A percentile compares a stretch with the other conserved stretches of the same genome.
phyloP scores from a whole-genome alignment of 495 filamentous ascomycete species.

The Penicillium nucicola region DNA sequence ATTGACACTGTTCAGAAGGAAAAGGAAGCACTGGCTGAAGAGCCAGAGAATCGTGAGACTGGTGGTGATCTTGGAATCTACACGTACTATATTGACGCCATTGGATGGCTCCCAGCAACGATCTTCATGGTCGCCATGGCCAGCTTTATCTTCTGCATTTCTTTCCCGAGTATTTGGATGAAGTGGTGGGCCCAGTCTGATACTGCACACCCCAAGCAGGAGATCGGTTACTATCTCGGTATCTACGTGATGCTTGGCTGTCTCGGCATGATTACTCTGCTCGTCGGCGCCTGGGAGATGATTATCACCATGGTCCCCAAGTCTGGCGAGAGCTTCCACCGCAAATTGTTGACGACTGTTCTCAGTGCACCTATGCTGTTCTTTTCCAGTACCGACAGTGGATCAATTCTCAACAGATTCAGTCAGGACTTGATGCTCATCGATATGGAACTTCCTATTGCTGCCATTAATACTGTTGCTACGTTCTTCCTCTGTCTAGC shows the following conservation, averaged over 20 bases:
- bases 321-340: constrained; percentile 49
- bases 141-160: constrained; percentile 44
- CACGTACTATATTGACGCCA: constrained; percentile 53
- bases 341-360: constrained; percentile 46
- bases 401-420: constrained; percentile 51
- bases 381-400: constrained; percentile 45
- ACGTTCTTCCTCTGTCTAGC: constrained; percentile 45
- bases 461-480: constrained; percentile 46
- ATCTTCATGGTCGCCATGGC: constrained; percentile 41
- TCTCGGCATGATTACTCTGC: constrained; percentile 38
- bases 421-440: constrained; percentile 60
- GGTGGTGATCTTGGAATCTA: constrained; percentile 57
- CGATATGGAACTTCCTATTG: constrained; percentile 52
- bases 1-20: constrained; percentile 18
- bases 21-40: constrained; percentile 12
- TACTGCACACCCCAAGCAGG: constrained; percentile 33
- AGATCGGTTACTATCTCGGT: constrained; percentile 51
- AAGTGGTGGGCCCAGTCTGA: constrained; percentile 53
- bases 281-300: constrained; percentile 49
- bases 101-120: constrained; percentile 46
- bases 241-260: constrained; percentile 53
- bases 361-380: constrained; percentile 47
- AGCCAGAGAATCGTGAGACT: constrained; percentile 31
- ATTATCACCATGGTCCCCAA: constrained; percentile 54
- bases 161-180: constrained; percentile 52